Evolutionary conservation across 352 stramenopile species (phyloP).

Genomic region (Phytophthora hibernalis): DNA sequence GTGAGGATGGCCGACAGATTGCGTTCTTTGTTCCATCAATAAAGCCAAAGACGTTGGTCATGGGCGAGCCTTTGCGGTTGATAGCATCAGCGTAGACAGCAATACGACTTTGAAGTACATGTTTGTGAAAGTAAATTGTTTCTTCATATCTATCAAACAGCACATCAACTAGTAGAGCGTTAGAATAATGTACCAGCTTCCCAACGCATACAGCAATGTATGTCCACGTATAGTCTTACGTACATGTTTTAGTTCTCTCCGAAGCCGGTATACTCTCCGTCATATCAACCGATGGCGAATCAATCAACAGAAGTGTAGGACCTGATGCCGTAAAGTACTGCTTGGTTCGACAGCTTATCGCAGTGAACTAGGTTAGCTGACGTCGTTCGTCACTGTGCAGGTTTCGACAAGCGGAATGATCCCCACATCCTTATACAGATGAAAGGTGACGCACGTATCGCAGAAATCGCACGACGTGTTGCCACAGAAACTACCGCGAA

Average conservation of each 20-base stretch:
- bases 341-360: constrained; percentile 28
- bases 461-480: constrained; percentile 45
- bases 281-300: constrained; percentile 28
- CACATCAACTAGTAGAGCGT: too few species aligned
- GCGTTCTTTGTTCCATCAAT: too few species aligned
- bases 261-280: constrained; percentile 23
- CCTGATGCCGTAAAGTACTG: constrained; percentile 49
- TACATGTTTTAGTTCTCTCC: constrained; percentile 18
- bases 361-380: constrained; percentile 49
- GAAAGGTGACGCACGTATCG: constrained; percentile 38
- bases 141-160: too few species aligned
- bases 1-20: too few species aligned
- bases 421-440: constrained; percentile 45
- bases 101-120: too few species aligned
- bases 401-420: constrained; percentile 39
- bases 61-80: too few species aligned
- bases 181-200: too few species aligned
- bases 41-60: too few species aligned
- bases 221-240: constrained; percentile 40
- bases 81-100: too few species aligned
- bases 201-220: too few species aligned
- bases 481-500: constrained; percentile 41
- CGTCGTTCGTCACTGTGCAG: constrained; percentile 46
- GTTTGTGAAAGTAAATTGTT: too few species aligned
- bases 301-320: constrained; percentile 54